phyloP scores from a whole-genome alignment of 768 basidiomycete genomes.

The Leccinellum luteum region DNA sequence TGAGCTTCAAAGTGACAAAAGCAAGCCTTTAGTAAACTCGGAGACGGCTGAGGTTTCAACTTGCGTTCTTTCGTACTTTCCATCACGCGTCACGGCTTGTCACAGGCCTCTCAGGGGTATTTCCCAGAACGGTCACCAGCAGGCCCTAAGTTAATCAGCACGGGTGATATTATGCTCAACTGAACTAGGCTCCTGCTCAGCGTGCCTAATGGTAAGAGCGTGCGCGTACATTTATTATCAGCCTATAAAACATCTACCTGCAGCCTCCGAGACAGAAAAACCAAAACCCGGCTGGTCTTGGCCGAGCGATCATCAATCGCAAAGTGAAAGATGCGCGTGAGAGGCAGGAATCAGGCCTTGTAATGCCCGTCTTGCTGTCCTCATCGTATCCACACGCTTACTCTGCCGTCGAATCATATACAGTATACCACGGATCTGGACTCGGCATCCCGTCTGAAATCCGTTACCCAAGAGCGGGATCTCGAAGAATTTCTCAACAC shows the following conservation, averaged over 20 bases:
- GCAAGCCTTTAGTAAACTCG: too few relatives aligned
- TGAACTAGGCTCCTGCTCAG: neutral
- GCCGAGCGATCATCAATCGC: constrained; percentile 93
- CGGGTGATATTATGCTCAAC: neutral
- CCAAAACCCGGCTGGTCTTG: constrained; percentile 78
- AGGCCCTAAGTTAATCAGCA: constrained; percentile 22
- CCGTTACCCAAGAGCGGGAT: constrained; percentile 94
- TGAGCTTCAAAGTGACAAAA: too few relatives aligned
- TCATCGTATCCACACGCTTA: neutral
- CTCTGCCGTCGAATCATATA: constrained; percentile 23
- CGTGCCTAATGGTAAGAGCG: neutral
- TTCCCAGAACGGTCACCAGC: constrained; percentile 9
- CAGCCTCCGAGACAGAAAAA: constrained; percentile 61
- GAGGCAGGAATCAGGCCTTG: constrained; percentile 53
- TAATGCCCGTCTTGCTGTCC: constrained; percentile 34
- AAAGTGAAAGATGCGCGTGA: constrained; percentile 47
- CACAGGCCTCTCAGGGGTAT: constrained; percentile 6
- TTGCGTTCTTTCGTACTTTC: too few relatives aligned
- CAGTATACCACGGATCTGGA: constrained; percentile 77
- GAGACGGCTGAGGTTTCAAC: too few relatives aligned
- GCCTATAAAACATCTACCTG: neutral
- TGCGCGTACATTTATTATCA: neutral
- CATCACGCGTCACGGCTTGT: too few relatives aligned
- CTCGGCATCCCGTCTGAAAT: constrained; percentile 66
- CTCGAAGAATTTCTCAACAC: constrained; percentile 95